Conservation (phyloP, 257 asterid genomes). For the Capsicum baccatum region DNA sequence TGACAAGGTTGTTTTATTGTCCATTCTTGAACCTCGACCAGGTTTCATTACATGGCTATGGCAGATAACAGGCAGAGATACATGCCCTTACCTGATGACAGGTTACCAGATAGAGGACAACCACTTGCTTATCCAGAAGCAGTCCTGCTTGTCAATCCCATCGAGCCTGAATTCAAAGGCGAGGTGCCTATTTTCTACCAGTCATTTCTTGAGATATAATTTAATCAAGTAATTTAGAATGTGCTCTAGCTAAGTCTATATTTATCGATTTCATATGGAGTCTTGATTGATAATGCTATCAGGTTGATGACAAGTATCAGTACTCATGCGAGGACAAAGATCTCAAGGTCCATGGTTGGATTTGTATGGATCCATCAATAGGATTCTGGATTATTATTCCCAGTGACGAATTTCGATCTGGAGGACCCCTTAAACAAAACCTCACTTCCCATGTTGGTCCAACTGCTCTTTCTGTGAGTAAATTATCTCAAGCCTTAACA, state of each 20-base stretch:
- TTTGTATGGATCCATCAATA: constrained; percentile 69
- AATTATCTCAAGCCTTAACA: not conserved
- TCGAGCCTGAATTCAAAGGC: constrained; percentile 79
- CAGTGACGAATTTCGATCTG: constrained; percentile 72
- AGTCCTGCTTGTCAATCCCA: constrained; percentile 71
- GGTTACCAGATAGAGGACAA: constrained; percentile 70
- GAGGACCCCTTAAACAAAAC: constrained; percentile 86
- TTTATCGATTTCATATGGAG: not conserved
- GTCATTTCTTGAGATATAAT: not conserved
- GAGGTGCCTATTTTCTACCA: constrained; percentile 49
- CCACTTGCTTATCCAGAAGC: constrained; percentile 83
- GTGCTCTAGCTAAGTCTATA: not conserved
- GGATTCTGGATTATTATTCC: constrained; percentile 90
- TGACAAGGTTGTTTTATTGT: not conserved
- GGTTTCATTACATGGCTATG: constrained; percentile 84
- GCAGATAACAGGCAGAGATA: constrained; percentile 73
- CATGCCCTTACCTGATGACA: constrained; percentile 84
- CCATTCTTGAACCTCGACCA: constrained; percentile 27
- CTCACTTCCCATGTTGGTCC: constrained; percentile 83
- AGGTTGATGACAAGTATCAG: constrained; percentile 91
- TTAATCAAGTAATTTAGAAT: not conserved
- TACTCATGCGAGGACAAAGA: constrained; percentile 74
- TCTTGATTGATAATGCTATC: constrained; percentile 32
- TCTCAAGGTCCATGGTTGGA: constrained; percentile 81
- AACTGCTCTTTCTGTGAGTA: constrained; percentile 72